A percentile compares a stretch with the other conserved stretches of the same genome.
Evolutionary conservation across 257 asterid species (phyloP).

Genomic region (Solanum gracilifrons): DNA sequence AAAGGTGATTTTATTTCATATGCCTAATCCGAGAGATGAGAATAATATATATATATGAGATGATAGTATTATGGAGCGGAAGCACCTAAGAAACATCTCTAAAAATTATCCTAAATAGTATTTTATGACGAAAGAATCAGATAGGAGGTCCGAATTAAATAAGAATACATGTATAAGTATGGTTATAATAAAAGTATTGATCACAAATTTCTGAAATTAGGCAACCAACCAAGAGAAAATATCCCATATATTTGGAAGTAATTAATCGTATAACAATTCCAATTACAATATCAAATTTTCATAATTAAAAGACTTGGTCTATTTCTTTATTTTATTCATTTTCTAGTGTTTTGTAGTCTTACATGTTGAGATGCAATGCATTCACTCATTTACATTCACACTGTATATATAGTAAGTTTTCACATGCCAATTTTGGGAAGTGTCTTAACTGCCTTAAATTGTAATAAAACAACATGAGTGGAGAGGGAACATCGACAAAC

Average conservation of each 20-base stretch:
- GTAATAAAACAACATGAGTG: neutral
- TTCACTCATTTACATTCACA: neutral
- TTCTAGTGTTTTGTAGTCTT: neutral
- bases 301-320: neutral
- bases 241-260: neutral
- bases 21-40: no score
- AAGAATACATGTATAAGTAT: neutral
- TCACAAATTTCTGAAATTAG: no score
- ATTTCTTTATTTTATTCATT: neutral
- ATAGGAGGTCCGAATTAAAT: neutral
- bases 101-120: neutral
- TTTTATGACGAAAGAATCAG: neutral
- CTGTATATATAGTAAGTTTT: neutral
- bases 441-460: neutral
- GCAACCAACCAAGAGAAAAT: no score
- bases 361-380: neutral
- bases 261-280: neutral
- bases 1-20: no score
- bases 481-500: neutral
- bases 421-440: neutral
- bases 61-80: neutral
- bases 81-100: neutral
- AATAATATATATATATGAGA: neutral
- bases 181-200: neutral
- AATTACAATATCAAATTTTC: neutral